A percentile compares a stretch with the other conserved stretches of the same genome.
Evolutionary conservation across 768 basidiomycete species (phyloP).

Genomic region (Auricularia heimuer): DNA sequence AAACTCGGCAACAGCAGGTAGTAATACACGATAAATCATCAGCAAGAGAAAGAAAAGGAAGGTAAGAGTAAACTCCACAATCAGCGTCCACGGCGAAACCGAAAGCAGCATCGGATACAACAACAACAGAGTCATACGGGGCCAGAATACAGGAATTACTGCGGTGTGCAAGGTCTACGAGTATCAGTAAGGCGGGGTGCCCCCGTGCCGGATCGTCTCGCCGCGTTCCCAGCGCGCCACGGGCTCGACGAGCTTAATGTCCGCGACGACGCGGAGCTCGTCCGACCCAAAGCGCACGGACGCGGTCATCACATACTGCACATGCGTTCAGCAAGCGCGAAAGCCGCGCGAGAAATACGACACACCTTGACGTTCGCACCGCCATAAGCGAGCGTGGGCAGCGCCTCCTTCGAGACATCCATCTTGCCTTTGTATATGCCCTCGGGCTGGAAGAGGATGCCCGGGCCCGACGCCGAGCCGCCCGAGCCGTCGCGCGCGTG

Average conservation of each 20-base stretch:
- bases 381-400: background rate
- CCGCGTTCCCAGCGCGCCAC: conserved; percentile 1
- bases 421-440: background rate
- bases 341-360: background rate
- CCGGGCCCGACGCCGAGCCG: background rate
- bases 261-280: background rate
- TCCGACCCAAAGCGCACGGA: background rate
- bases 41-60: too few species aligned
- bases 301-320: background rate
- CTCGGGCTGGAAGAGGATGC: background rate
- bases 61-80: too few species aligned
- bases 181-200: background rate
- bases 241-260: conserved; percentile 2
- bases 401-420: background rate
- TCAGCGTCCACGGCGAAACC: too few species aligned
- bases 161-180: too few species aligned
- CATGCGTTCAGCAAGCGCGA: background rate
- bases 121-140: too few species aligned
- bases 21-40: too few species aligned
- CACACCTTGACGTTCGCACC: background rate
- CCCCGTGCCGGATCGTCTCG: conserved; percentile 1
- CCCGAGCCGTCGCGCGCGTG: background rate
- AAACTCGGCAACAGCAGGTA: too few species aligned
- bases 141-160: too few species aligned
- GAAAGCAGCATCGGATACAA: too few species aligned